Percentiles rank a stretch among this genome's conserved stretches.
phyloP scores from a whole-genome alignment of 768 basidiomycete genomes.

The Boletus rubescentipes region DNA sequence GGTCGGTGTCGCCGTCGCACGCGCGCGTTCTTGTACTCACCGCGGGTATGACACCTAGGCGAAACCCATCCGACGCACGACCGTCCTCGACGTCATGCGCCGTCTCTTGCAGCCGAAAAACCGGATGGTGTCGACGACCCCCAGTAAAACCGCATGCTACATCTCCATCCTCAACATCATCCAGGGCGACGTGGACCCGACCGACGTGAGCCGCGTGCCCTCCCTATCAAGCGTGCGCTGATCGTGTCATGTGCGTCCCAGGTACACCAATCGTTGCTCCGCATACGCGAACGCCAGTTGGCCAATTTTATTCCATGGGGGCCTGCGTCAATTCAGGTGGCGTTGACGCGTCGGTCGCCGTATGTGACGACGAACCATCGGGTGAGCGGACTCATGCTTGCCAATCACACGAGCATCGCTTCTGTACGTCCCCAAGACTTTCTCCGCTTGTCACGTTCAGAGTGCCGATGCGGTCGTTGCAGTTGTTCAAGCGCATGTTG shows the following conservation, averaged over 20 bases:
- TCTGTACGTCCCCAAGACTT: slow-evolving; percentile 55
- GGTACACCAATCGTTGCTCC: slow-evolving; percentile 96
- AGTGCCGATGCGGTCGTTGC: not conserved
- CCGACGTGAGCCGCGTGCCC: slow-evolving; percentile 59
- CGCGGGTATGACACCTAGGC: slow-evolving; percentile 50
- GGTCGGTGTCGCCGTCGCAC: slow-evolving; percentile 43
- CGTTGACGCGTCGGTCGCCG: slow-evolving; percentile 86
- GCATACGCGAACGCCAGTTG: slow-evolving; percentile 93
- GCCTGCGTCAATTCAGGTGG: slow-evolving; percentile 97
- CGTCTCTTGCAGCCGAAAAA: slow-evolving; percentile 97
- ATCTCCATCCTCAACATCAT: slow-evolving; percentile 99
- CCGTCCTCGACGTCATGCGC: slow-evolving; percentile 98
- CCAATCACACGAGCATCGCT: slow-evolving; percentile 98
- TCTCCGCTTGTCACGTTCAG: not conserved
- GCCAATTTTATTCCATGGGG: slow-evolving; percentile 99
- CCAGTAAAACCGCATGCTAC: slow-evolving; percentile 90
- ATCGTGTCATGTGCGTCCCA: slow-evolving; percentile 29
- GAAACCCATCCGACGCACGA: slow-evolving; percentile 93
- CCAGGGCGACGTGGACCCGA: slow-evolving; percentile 97
- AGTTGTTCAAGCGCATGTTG: slow-evolving; percentile 95
- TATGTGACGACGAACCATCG: slow-evolving; percentile 88
- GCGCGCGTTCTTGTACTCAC: not conserved
- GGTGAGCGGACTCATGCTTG: slow-evolving; percentile 97
- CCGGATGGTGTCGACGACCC: slow-evolving; percentile 94
- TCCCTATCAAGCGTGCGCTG: not conserved